phyloP scores from a whole-genome alignment of 768 basidiomycete genomes.

The Trametes punicea region DNA sequence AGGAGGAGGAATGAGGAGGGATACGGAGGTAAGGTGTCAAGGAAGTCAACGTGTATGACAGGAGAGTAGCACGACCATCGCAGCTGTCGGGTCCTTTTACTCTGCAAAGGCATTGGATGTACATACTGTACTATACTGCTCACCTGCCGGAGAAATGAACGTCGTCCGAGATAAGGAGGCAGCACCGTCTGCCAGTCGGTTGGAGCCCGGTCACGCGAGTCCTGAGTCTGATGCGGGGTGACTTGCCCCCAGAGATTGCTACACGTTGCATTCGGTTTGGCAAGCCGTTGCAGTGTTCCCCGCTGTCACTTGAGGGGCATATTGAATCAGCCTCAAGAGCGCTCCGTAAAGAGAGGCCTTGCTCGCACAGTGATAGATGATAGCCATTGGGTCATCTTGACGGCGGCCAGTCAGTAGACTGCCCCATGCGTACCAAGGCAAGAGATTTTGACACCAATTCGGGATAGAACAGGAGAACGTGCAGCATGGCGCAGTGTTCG shows the following conservation, averaged over 20 bases:
- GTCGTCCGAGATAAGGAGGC: constrained; percentile 12
- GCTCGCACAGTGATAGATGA: too few species aligned
- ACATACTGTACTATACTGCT: too few species aligned
- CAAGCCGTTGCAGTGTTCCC: constrained; percentile 1
- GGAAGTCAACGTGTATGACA: constrained; percentile 6
- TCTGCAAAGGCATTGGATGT: not conserved
- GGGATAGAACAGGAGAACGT: not conserved
- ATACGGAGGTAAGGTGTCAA: constrained; percentile 4
- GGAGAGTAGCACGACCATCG: constrained; percentile 20
- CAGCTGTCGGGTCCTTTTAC: constrained; percentile 5
- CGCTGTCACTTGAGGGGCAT: not conserved
- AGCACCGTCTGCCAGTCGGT: not conserved
- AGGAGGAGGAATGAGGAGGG: constrained; percentile 7
- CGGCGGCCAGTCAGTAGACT: too few species aligned
- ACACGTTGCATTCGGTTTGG: not conserved
- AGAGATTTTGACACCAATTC: constrained; percentile 11
- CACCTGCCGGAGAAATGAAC: not conserved
- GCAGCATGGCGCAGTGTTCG: constrained; percentile 6
- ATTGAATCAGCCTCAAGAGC: too few species aligned
- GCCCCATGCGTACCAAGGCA: too few species aligned
- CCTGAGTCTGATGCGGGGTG: constrained; percentile 1
- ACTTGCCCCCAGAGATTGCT: not conserved
- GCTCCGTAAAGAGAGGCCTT: too few species aligned
- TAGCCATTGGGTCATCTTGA: too few species aligned
- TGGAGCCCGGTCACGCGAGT: constrained; percentile 7